Evolutionary conservation across 179 eudicot species (phyloP), one percentile per base, ranked within the genome.

Genomic region (Beta lomatogona): DNA sequence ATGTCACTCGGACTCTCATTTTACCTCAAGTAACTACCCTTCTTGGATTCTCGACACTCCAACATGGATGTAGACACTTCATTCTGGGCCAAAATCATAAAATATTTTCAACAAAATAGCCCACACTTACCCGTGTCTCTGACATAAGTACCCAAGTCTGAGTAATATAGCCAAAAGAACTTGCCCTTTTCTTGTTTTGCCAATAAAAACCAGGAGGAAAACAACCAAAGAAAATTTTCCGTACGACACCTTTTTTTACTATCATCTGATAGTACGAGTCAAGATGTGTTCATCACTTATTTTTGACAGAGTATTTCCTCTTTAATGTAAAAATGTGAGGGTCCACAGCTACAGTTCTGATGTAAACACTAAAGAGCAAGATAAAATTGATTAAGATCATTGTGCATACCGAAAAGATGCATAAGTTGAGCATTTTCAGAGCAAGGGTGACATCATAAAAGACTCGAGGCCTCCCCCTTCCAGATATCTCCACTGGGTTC

Each of bases 401-500:
- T 44, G 72, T 57, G 73, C 57, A 50, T 89, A 94, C 98, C 91
- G 87, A 86, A 73, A 94, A 94, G 73, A 94, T 89, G 79, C 92
- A 89, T 14, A 81, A 89, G 77, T 91, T 85, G 66, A 94, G 94
- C 91, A 85, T 87, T 91, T 92, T 94, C 72, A 94, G 93, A 57
- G 98, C 98, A 74, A 92, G 90, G 66, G 98, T 94, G 71, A 94
- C 91, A 79, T 94, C 93, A 59, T 91, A 81, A 77, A 94, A 92
- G 41, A 94, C 98, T 41, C 87, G 84, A 77, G 98, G 98, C 76
- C 98, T 91, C 8, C 98, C 98, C 83, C 88, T 92, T 65, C 98
- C 94, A 36, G 94, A 94, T 79, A 94, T 83, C 80, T 94, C 98
- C 44, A 94, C 94, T 9, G 97, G 98, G 79, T 94, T 94, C 55